Evolutionary conservation across 169 alveolate genomes (phyloP), one percentile per base, ranked within the genome.

Genomic region (Cryptosporidium sp.): DNA sequence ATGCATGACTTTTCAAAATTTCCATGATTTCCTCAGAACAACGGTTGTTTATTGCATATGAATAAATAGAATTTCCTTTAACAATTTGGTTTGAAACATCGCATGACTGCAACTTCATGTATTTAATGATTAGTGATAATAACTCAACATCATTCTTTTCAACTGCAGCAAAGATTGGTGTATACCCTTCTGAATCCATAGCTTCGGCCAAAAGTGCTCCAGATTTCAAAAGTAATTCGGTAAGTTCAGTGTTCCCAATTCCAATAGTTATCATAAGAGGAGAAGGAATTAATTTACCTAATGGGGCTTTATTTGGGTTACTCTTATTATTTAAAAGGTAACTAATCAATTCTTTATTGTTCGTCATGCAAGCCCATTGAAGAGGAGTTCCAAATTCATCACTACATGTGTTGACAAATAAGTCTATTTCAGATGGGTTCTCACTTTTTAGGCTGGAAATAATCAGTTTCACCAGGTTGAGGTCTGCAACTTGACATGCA

Each of bases 281-380:
- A 14, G 89, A 65, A 7, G 89, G 89, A 14, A 80, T 80, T 26
- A 21, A 21, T 21, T 51, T 37, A 5, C 44, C n/a, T 14, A 65
- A 6, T 26, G 89, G 89, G 18, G 73, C 56, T 29, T 5, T 42
- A 80, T 80, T 80, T 44, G 89, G 89, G 45, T 80, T 18, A 29
- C 75, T 75, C 18, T 37, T 51, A 26, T 42, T 37, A 35, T 18
- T 44, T 45, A 80, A 65, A 80, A 80, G 89, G 35, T 35, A 80
- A 26, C 62, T 44, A 31, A 65, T 51, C 35, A 80, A n/a, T 23
- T 80, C 68, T 29, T 62, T 44, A n/a, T 80, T 65, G 21, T 80
- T 80, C 2, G 52, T 67, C 75, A 80, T 80, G 26, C 89, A 80
- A 23, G 89, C 89, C 89, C 89, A 80, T 33, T 80, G 89, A 7